Conservation (phyloP, 2,329 filamentous ascomycete genomes). For the Aureobasidium subglaciale region DNA sequence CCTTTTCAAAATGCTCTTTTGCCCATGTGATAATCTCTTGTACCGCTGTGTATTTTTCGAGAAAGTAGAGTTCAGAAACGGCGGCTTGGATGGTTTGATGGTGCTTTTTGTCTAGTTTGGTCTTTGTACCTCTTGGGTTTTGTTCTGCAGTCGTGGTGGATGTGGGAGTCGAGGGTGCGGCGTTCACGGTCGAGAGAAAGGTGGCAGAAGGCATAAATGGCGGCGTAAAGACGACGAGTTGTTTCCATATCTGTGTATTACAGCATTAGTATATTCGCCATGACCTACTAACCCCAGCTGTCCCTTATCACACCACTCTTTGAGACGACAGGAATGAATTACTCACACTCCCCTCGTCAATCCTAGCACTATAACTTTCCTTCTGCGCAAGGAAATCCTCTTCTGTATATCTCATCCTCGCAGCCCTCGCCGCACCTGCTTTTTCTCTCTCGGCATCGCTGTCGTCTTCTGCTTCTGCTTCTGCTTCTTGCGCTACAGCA, state of each 20-base stretch:
- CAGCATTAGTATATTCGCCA: not conserved
- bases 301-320: no score
- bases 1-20: constrained; percentile 20
- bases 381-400: constrained; percentile 27
- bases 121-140: not conserved
- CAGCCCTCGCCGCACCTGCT: constrained; percentile 17
- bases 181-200: not conserved
- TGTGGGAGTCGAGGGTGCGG: not conserved
- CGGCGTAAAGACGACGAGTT: not conserved
- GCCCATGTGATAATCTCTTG: constrained; percentile 23
- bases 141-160: not conserved
- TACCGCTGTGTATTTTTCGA: constrained; percentile 48
- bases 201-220: not conserved
- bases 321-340: not conserved
- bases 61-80: constrained; percentile 51
- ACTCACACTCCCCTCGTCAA: constrained; percentile 24
- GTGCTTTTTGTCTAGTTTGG: constrained; percentile 25
- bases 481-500: no score
- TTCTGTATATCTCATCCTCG: constrained; percentile 29
- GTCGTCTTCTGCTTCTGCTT: constrained; percentile 11
- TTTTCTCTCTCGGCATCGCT: constrained; percentile 12
- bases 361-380: constrained; percentile 25
- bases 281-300: no score
- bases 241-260: constrained; percentile 13
- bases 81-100: constrained; percentile 42